phyloP scores from a whole-genome alignment of 371 early-diverging fungal genomes.

The Lichtheimia hyalospora region DNA sequence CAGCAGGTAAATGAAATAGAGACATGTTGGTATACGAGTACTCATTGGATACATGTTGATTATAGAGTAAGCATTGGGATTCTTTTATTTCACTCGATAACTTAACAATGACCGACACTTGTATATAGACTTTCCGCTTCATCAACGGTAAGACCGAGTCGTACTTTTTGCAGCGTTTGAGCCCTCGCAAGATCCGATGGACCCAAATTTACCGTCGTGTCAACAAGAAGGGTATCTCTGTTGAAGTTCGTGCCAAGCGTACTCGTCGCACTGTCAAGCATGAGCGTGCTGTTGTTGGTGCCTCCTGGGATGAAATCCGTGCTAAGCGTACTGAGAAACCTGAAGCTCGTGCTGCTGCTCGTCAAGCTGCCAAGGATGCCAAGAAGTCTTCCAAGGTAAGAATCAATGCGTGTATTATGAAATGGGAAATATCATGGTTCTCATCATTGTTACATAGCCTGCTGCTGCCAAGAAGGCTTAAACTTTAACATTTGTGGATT shows the following conservation, averaged over 20 bases:
- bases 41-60: background rate
- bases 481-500: background rate
- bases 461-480: slow-evolving; percentile 1
- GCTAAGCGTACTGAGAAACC: slow-evolving; percentile 96
- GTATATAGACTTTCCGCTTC: slow-evolving; percentile 85
- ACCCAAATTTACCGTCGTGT: slow-evolving; percentile 95
- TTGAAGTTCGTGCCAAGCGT: slow-evolving; percentile 96
- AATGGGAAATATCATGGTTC: background rate
- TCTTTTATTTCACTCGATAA: background rate
- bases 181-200: slow-evolving; percentile 98
- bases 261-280: slow-evolving; percentile 93
- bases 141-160: slow-evolving; percentile 95
- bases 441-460: background rate
- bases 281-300: slow-evolving; percentile 96
- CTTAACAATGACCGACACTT: background rate
- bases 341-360: slow-evolving; percentile 91
- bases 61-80: slow-evolving; percentile 12
- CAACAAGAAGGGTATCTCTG: slow-evolving; percentile 98
- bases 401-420: background rate
- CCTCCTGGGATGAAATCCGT: slow-evolving; percentile 91
- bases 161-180: slow-evolving; percentile 93
- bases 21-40: background rate
- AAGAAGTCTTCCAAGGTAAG: slow-evolving; percentile 70
- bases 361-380: slow-evolving; percentile 84
- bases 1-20: slow-evolving; percentile 57